Percentiles rank a stretch among this genome's conserved stretches.
Evolutionary conservation across 2,329 filamentous ascomycete species (phyloP).

Genomic region (Proliferodiscus dingleyae): DNA sequence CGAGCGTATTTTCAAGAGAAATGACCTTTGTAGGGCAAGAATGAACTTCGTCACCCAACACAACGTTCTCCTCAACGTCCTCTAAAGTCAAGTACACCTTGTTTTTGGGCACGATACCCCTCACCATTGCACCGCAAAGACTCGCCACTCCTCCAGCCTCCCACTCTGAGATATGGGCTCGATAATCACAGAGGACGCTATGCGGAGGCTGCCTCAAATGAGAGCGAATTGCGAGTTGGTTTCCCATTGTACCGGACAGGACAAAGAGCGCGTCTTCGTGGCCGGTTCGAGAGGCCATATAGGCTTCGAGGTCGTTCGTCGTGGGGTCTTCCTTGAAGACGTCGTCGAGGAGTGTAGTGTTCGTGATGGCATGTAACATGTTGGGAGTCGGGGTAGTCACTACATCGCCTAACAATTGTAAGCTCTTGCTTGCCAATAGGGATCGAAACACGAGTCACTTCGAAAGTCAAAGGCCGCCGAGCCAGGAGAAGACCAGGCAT

Average conservation of each 20-base stretch:
- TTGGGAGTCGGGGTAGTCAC: constrained; percentile 71
- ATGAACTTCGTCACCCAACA: constrained; percentile 67
- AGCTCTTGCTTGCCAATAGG: constrained; percentile 1
- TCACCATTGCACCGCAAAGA: constrained; percentile 66
- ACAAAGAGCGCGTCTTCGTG: constrained; percentile 78
- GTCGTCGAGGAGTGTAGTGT: constrained; percentile 75
- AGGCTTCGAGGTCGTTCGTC: constrained; percentile 69
- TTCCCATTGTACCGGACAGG: constrained; percentile 89
- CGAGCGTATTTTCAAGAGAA: constrained; percentile 79
- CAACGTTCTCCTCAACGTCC: constrained; percentile 63
- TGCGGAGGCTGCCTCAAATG: constrained; percentile 78
- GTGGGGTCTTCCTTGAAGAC: constrained; percentile 77
- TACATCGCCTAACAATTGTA: constrained; percentile 50
- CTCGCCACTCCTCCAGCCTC: constrained; percentile 62
- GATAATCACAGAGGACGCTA: constrained; percentile 71
- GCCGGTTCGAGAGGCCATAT: constrained; percentile 66
- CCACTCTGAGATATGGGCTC: constrained; percentile 69
- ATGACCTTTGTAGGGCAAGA: constrained; percentile 76
- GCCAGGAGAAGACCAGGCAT: constrained; percentile 30
- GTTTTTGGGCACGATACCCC: constrained; percentile 64
- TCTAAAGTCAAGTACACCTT: constrained; percentile 53
- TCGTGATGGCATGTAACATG: constrained; percentile 76
- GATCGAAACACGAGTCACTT: constrained; percentile 19
- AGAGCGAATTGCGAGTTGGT: constrained; percentile 76
- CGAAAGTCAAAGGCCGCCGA: constrained; percentile 32